These are phyloP conservation scores for Phenoliferia sp. DNA, from an alignment of 1,284 basidiomycete genomes.

Conservation along the genomic window DNA sequence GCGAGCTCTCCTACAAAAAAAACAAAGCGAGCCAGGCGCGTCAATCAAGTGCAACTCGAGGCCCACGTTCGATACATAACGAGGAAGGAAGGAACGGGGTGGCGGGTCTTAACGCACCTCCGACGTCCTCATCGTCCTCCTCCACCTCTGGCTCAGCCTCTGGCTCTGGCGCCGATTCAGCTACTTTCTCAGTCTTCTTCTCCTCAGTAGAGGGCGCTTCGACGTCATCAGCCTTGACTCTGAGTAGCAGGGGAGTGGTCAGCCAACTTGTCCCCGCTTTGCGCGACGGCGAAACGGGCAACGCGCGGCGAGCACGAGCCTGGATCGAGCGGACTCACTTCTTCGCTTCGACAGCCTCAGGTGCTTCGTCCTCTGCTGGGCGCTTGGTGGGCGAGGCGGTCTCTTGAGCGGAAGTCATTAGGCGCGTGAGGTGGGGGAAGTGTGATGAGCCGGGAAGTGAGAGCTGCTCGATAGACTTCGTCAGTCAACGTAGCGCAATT, in stretches of 20 bases:
- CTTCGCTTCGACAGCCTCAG: slow-evolving; percentile 6
- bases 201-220: neutral
- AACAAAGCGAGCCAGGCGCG: neutral
- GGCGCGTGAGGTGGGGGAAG: neutral
- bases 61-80: neutral
- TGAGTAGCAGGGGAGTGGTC: neutral
- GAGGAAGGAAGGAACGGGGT: neutral
- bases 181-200: neutral
- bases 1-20: neutral
- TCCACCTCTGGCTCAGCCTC: slow-evolving; percentile 1
- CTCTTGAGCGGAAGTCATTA: neutral
- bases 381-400: slow-evolving; percentile 5
- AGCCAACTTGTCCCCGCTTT: neutral
- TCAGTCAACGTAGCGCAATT: too few species aligned
- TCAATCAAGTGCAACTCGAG: neutral
- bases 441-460: too few species aligned
- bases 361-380: slow-evolving; percentile 3
- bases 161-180: neutral
- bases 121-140: slow-evolving; percentile 8
- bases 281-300: neutral
- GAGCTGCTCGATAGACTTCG: too few species aligned
- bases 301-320: neutral
- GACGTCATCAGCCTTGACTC: slow-evolving; percentile 8
- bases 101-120: too few species aligned
- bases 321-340: slow-evolving; percentile 3